Evolutionary conservation across 768 basidiomycete genomes (phyloP), one percentile per base, ranked within the genome.

Genomic region (Serendipita sp.): DNA sequence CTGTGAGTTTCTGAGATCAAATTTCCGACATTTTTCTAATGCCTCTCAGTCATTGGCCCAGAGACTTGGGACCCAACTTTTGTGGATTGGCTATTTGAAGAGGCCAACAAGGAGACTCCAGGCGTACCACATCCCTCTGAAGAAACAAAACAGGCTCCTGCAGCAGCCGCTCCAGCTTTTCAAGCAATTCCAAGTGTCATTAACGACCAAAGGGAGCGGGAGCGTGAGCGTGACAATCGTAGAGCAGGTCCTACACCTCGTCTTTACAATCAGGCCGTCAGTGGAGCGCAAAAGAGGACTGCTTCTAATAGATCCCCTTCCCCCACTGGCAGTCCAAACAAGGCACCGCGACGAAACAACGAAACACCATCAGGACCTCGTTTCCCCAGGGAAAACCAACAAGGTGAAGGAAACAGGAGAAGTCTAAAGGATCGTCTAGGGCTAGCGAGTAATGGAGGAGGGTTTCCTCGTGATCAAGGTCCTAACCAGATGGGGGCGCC

Each of bases 1-100:
- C 71, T 77, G 89, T 90, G 73, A 46, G 71, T 67, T 38, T n/a
- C 34, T n/a, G 41, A 8, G 4, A 34, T 60, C 30, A 32, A 56
- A 3, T 51, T 51, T 16, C 7, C 13, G 47, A n/a, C 56, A 8
- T 34, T 32, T 64, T 1, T 13, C 35, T 38, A 8, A 11, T 37
- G 15, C 18, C 30, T 32, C 11, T 63, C 66, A 81, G 80, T 84
- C 67, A 90, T 93, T 76, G 91, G 91, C n/a, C 70, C 83, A 8
- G 88, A 92, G 67, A 90, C 85, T 74, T 86, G 88, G 88, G 92
- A 94, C 71, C 75, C 83, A 51, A 83, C 79, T 65, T 95, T 96
- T 74, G 92, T 90, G 37, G 84, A 88, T 65, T 95, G 92, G 92
- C 75, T 96, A 24, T 96, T 95, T 71, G 75, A 75, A 38, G 88